These are phyloP conservation scores for Gossypium trilobum DNA, from an alignment of 441 rosid species.

Conservation along the genomic window DNA sequence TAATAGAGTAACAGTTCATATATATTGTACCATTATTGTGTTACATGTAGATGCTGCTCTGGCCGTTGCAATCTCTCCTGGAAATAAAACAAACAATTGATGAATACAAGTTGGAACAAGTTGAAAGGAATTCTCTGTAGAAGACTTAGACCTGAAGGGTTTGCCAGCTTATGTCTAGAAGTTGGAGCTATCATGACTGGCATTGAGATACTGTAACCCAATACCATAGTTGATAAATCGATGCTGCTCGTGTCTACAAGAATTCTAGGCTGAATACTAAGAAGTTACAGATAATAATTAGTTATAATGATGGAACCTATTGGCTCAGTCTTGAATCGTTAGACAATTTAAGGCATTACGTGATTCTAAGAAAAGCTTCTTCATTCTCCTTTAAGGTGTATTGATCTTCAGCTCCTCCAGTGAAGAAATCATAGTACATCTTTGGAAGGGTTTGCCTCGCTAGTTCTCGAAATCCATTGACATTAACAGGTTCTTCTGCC, in stretches of 20 bases:
- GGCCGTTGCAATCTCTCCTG: conserved; percentile 77
- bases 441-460: conserved; percentile 66
- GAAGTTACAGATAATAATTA: not conserved
- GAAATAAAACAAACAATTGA: not conserved
- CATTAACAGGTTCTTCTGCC: conserved; percentile 56
- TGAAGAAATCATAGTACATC: conserved; percentile 61
- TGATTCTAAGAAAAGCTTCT: conserved; percentile 53
- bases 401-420: conserved; percentile 76
- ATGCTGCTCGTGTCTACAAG: conserved; percentile 59
- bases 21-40: conserved; percentile 53
- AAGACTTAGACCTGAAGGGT: conserved; percentile 46
- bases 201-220: conserved; percentile 52
- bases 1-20: not conserved
- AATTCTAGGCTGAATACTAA: conserved; percentile 64
- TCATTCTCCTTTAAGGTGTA: conserved; percentile 52
- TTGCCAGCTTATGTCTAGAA: conserved; percentile 52
- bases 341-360: conserved; percentile 25
- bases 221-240: conserved; percentile 36
- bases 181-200: conserved; percentile 86
- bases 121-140: not conserved
- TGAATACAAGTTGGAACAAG: conserved; percentile 2
- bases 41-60: conserved; percentile 68
- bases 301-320: not conserved
- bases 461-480: conserved; percentile 59
- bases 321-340: not conserved